Evolutionary conservation across 345 rosid species (phyloP).

Genomic region (Eucalyptus lansdowneana): DNA sequence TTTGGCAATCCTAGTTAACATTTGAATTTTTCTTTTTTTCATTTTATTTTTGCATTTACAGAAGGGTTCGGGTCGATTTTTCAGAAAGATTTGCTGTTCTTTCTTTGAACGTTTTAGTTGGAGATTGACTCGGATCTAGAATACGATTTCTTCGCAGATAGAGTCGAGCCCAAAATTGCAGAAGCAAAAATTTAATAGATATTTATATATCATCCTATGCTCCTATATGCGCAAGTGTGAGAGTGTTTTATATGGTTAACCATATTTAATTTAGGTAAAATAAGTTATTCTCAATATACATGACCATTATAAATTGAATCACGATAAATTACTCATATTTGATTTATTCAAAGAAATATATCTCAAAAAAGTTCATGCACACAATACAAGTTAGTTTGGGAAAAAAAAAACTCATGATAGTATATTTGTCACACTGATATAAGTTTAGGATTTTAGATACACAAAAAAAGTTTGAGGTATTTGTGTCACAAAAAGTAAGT

Average conservation of each 20-base stretch:
- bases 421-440: not conserved
- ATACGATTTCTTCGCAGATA: rapidly evolving
- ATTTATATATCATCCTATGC: not conserved
- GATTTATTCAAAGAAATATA: not conserved
- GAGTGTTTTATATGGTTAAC: no score
- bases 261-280: no score
- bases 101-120: not conserved
- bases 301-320: not conserved
- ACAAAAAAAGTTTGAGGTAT: not conserved
- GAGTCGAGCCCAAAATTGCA: not conserved
- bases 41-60: not conserved
- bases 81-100: not conserved
- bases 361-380: not conserved
- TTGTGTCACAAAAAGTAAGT: not conserved
- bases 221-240: not conserved
- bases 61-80: not conserved
- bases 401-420: not conserved
- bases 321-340: not conserved
- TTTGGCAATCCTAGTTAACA: not conserved
- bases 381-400: not conserved
- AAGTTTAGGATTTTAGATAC: not conserved
- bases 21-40: not conserved
- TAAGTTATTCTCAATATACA: not conserved
- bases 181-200: not conserved
- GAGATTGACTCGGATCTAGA: not conserved